A percentile compares a stretch with the other conserved stretches of the same genome.
Evolutionary conservation across 345 rosid genomes (phyloP).

Genomic region (Citrus trifoliata): DNA sequence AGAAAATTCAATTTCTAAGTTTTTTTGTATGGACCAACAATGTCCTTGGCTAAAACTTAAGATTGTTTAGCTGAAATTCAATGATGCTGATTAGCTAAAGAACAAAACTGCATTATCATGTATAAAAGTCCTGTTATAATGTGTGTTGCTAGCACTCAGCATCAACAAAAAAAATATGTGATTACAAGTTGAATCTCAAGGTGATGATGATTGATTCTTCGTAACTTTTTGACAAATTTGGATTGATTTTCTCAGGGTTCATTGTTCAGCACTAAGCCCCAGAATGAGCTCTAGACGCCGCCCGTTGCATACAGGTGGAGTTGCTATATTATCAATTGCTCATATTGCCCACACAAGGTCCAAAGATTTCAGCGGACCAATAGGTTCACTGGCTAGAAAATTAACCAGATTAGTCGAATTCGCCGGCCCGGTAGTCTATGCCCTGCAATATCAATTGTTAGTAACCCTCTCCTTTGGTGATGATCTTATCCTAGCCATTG

Average conservation of each 20-base stretch:
- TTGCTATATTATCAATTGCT: slow-evolving; percentile 31
- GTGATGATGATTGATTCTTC: neutral
- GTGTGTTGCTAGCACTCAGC: neutral
- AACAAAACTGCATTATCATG: neutral
- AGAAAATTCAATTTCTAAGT: no score
- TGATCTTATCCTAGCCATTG: slow-evolving; percentile 40
- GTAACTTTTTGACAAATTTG: neutral
- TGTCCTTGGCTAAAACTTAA: neutral
- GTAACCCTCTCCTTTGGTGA: slow-evolving; percentile 40
- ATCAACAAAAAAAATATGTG: neutral
- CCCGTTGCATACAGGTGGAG: slow-evolving; percentile 59
- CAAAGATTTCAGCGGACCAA: slow-evolving; percentile 31
- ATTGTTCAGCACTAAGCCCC: neutral
- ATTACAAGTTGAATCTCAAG: neutral
- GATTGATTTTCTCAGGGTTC: slow-evolving; percentile 23
- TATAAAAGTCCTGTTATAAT: neutral
- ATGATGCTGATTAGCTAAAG: neutral
- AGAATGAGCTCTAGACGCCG: slow-evolving; percentile 35
- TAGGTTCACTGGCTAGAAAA: slow-evolving; percentile 25
- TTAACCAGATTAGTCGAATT: slow-evolving; percentile 17
- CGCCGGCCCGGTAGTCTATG: slow-evolving; percentile 20
- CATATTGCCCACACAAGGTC: slow-evolving; percentile 33
- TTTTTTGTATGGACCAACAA: neutral
- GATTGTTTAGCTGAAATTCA: no score
- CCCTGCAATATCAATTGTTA: slow-evolving; percentile 31